Conservation (phyloP, 2,329 filamentous ascomycete species). For the Cladophialophora yegresii region DNA sequence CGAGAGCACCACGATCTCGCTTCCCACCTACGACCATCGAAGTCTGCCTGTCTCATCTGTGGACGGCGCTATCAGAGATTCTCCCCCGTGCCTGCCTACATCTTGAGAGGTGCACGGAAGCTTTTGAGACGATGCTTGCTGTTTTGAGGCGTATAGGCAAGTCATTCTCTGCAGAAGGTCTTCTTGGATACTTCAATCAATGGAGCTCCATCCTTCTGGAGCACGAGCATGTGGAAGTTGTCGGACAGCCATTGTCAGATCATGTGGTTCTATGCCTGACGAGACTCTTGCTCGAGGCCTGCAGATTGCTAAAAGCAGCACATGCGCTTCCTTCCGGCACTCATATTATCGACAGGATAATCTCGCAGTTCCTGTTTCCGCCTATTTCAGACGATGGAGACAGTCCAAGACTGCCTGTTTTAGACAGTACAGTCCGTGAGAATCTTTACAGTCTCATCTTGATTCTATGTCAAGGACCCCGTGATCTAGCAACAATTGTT, state of each 20-base stretch:
- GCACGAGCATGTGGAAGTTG: constrained; percentile 50
- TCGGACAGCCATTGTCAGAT: constrained; percentile 50
- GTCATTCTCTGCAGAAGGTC: constrained; percentile 42
- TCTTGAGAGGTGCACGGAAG: constrained; percentile 47
- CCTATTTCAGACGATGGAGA: constrained; percentile 43
- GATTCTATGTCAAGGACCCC: constrained; percentile 55
- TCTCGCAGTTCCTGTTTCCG: constrained; percentile 69
- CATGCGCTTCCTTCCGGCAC: constrained; percentile 37
- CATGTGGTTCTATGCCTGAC: constrained; percentile 48
- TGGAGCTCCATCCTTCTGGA: constrained; percentile 49
- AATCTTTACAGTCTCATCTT: constrained; percentile 64
- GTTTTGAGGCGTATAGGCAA: constrained; percentile 49
- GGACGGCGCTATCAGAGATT: constrained; percentile 47
- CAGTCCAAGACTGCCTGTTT: constrained; percentile 49
- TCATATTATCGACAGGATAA: constrained; percentile 55
- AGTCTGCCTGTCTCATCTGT: constrained; percentile 47
- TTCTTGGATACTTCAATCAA: constrained; percentile 46
- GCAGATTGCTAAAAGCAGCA: constrained; percentile 20
- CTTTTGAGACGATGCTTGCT: constrained; percentile 49
- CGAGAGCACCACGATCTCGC: constrained; percentile 32
- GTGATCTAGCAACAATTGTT: constrained; percentile 47
- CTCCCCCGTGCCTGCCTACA: constrained; percentile 45
- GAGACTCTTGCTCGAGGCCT: constrained; percentile 44
- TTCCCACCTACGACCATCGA: constrained; percentile 33
- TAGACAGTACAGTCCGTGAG: constrained; percentile 59